Conservation (phyloP, 2,329 filamentous ascomycete species). For the Whalleya microplaca region DNA sequence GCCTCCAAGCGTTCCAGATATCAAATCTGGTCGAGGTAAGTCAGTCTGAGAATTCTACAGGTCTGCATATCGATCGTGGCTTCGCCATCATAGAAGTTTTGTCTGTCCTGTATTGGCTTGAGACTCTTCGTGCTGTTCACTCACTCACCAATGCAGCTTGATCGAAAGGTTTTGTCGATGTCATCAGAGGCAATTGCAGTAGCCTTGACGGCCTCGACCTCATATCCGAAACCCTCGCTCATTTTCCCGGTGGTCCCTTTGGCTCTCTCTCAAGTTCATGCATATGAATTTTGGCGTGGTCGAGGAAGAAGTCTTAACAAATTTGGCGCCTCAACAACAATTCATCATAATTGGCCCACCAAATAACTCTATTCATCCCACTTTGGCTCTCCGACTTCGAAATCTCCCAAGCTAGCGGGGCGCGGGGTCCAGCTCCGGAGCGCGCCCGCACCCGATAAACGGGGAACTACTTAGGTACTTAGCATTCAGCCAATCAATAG, state of each 20-base stretch:
- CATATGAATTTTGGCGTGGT: neutral
- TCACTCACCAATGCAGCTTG: slow-evolving; percentile 62
- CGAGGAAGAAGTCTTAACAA: slow-evolving; percentile 1
- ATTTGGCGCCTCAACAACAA: slow-evolving; percentile 2
- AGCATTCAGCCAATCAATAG: neutral
- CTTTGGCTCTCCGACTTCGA: slow-evolving; percentile 24
- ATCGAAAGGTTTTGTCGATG: slow-evolving; percentile 65
- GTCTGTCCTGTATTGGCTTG: neutral
- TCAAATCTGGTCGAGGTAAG: slow-evolving; percentile 51
- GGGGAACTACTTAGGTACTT: neutral
- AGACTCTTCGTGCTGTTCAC: neutral
- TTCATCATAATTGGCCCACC: neutral
- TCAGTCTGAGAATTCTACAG: slow-evolving; percentile 17
- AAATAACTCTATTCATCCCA: slow-evolving; percentile 3
- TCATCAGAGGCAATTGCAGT: slow-evolving; percentile 53
- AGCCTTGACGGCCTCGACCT: slow-evolving; percentile 57
- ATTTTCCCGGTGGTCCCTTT: slow-evolving; percentile 16
- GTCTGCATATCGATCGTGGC: neutral
- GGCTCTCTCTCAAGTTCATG: neutral
- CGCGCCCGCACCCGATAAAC: slow-evolving; percentile 28
- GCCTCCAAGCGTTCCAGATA: slow-evolving; percentile 64
- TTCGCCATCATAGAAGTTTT: neutral
- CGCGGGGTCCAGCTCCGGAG: slow-evolving; percentile 29
- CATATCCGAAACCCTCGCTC: slow-evolving; percentile 55
- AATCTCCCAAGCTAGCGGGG: slow-evolving; percentile 9